Conservation (phyloP, 345 rosid genomes). For the Hevea brasiliensis region DNA sequence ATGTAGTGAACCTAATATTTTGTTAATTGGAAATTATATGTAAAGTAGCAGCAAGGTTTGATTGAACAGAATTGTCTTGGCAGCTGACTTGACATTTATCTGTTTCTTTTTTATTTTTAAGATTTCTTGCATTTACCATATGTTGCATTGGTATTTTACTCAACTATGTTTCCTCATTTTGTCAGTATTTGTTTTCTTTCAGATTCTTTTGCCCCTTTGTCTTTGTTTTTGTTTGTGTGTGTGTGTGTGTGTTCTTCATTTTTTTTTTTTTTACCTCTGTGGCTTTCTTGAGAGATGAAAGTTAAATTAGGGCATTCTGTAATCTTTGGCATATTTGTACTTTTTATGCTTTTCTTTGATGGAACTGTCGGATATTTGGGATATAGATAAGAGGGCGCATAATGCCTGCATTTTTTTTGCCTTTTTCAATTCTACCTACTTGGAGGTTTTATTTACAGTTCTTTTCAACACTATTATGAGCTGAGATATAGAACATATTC, state of each 20-base stretch:
- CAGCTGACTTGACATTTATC: not conserved
- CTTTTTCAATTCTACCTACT: not conserved
- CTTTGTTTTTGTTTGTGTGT: too few relatives aligned
- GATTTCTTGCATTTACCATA: not conserved
- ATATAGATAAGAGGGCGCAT: not conserved
- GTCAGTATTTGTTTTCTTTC: not conserved
- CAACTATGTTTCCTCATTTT: not conserved
- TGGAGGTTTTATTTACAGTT: not conserved
- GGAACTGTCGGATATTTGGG: not conserved
- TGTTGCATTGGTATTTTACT: not conserved
- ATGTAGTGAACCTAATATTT: not conserved
- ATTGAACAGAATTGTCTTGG: not conserved
- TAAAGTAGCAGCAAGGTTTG: not conserved
- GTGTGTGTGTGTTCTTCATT: too few relatives aligned
- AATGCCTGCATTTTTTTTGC: too few relatives aligned
- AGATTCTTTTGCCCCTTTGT: not conserved
- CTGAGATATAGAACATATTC: not conserved
- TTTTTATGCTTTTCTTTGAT: not conserved
- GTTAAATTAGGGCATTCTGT: not conserved
- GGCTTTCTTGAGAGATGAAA: not conserved
- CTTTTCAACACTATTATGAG: not conserved
- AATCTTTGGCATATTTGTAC: not conserved
- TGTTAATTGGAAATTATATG: not conserved
- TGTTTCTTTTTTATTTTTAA: not conserved
- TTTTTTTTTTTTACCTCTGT: not conserved